phyloP scores from a whole-genome alignment of 2,329 filamentous ascomycete genomes.

The Xylariaceae sp. region DNA sequence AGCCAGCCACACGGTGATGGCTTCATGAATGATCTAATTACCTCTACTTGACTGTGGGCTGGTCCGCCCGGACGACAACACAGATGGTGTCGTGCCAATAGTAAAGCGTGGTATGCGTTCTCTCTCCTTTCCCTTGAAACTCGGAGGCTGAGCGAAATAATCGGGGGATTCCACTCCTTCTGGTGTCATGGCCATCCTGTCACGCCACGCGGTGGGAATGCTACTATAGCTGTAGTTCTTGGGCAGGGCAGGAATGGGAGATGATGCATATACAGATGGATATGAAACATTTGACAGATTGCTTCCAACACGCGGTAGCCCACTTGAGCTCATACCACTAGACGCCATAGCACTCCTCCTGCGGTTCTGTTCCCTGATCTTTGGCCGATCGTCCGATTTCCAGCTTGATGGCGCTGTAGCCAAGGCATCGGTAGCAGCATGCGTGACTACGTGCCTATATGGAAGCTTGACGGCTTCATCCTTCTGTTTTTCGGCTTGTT shows the following conservation, averaged over 20 bases:
- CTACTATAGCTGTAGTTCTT: slow-evolving; percentile 44
- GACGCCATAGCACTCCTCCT: slow-evolving; percentile 48
- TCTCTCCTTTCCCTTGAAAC: slow-evolving; percentile 28
- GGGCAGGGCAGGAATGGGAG: slow-evolving; percentile 39
- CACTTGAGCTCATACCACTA: slow-evolving; percentile 31
- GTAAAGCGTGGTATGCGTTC: slow-evolving; percentile 17
- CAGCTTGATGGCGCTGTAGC: slow-evolving; percentile 52
- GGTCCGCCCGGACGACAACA: slow-evolving; percentile 14
- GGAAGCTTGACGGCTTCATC: slow-evolving; percentile 41
- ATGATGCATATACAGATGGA: slow-evolving; percentile 38
- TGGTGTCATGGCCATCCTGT: slow-evolving; percentile 17
- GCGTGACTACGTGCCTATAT: slow-evolving; percentile 61
- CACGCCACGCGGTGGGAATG: slow-evolving; percentile 30
- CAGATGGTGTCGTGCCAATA: slow-evolving; percentile 12
- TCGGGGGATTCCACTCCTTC: slow-evolving; percentile 16
- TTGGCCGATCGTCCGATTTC: slow-evolving; percentile 45
- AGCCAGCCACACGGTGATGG: slow-evolving; percentile 17
- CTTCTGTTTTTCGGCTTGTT: slow-evolving; percentile 47
- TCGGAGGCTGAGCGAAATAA: slow-evolving; percentile 17
- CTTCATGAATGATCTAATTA: slow-evolving; percentile 20
- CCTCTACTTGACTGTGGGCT: slow-evolving; percentile 22
- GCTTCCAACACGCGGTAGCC: slow-evolving; percentile 46
- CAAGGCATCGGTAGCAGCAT: slow-evolving; percentile 59
- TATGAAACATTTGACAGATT: slow-evolving; percentile 47
- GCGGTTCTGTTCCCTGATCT: slow-evolving; percentile 50